Percentiles rank a stretch among this genome's conserved stretches.
phyloP scores from a whole-genome alignment of 2,329 filamentous ascomycete genomes.

The Trichothecium sympodiale region DNA sequence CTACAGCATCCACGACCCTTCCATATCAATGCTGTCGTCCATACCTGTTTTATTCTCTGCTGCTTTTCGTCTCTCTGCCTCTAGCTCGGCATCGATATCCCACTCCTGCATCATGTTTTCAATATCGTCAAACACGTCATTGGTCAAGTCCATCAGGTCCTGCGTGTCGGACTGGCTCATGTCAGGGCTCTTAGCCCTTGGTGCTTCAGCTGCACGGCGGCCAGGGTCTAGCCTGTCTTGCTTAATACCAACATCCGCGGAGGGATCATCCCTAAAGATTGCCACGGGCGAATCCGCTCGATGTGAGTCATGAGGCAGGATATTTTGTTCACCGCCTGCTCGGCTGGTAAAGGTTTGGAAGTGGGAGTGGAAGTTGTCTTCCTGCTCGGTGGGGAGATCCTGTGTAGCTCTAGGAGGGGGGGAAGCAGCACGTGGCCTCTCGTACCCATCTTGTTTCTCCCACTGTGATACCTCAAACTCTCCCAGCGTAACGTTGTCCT shows the following conservation, averaged over 20 bases:
- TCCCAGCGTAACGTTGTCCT: slow-evolving; percentile 4
- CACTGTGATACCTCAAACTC: slow-evolving; percentile 1
- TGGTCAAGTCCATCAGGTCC: slow-evolving; percentile 23
- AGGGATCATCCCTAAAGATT: too few species aligned
- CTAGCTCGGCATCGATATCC: slow-evolving; percentile 24
- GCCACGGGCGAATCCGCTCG: slow-evolving; percentile 8
- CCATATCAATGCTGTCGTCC: too few species aligned
- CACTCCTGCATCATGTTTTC: slow-evolving; percentile 21
- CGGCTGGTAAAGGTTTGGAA: slow-evolving; percentile 32
- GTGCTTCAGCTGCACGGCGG: too few species aligned
- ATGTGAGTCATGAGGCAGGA: slow-evolving; percentile 32
- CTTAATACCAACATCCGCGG: too few species aligned
- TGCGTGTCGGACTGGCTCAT: slow-evolving; percentile 4
- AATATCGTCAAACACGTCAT: slow-evolving; percentile 25
- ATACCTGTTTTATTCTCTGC: too few species aligned
- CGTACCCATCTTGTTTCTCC: slow-evolving; percentile 5
- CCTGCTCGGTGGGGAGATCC: slow-evolving; percentile 21
- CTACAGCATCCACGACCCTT: too few species aligned
- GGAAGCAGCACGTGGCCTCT: slow-evolving; percentile 20
- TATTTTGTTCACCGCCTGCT: slow-evolving; percentile 16
- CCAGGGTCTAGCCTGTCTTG: too few species aligned
- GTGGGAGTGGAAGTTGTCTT: slow-evolving; percentile 32
- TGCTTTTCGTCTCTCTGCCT: slow-evolving; percentile 13
- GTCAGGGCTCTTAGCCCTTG: too few species aligned
- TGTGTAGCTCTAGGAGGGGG: slow-evolving; percentile 30